A percentile compares a stretch with the other conserved stretches of the same genome.
phyloP scores from a whole-genome alignment of 305 asterid genomes.

The Rubia tinctorum region DNA sequence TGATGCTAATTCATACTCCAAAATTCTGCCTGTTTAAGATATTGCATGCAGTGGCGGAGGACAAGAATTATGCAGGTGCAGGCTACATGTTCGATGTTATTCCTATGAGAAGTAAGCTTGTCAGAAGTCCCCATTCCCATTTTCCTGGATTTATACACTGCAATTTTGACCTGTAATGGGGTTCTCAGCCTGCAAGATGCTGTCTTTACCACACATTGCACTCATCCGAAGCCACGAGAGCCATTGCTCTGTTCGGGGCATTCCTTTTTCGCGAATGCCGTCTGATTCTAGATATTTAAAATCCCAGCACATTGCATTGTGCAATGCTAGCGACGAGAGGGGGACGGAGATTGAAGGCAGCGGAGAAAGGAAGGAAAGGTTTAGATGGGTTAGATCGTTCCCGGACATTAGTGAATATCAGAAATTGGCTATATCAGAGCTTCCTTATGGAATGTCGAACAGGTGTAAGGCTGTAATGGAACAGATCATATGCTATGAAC shows the following conservation, averaged over 20 bases:
- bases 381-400: conserved; percentile 39
- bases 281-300: not conserved
- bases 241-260: conserved; percentile 10
- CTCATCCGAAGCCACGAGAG: not conserved
- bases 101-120: conserved; percentile 1
- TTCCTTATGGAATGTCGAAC: conserved; percentile 61
- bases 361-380: conserved; percentile 33
- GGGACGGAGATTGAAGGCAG: conserved; percentile 18
- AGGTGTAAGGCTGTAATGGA: conserved; percentile 64
- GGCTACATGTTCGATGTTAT: not conserved
- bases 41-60: too few species aligned
- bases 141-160: not conserved
- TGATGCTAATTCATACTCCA: not conserved
- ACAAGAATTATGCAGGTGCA: conserved; percentile 12
- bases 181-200: conserved; percentile 7
- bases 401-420: conserved; percentile 51
- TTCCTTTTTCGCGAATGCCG: conserved; percentile 1
- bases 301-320: conserved; percentile 3
- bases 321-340: not conserved
- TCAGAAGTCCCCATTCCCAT: not conserved
- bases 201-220: conserved; percentile 5
- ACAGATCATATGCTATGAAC: conserved; percentile 54
- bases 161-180: not conserved
- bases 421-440: conserved; percentile 43
- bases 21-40: not conserved